Evolutionary conservation across 225 moss, liverwort and hornwort genomes (phyloP), one percentile per base, ranked within the genome.

Genomic region (Sphagnum tenellum): DNA sequence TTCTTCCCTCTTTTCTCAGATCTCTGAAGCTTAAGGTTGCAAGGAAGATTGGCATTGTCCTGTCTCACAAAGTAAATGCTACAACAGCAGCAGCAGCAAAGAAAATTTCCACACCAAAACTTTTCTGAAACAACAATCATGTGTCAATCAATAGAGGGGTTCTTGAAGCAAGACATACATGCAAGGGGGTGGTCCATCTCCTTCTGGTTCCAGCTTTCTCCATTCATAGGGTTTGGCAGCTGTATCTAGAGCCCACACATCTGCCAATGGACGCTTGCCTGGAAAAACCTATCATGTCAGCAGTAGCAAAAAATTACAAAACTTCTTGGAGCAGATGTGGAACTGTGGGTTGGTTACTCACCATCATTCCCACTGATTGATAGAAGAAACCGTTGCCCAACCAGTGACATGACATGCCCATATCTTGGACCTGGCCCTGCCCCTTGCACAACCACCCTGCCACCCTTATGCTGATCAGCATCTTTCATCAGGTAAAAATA

Each of bases 311-410:
- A 2, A 66, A 74, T 62, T 45, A 52, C 10, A 45, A 70, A 29
- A 29, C 29, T 29, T 29, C 29, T 29, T 29, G 29, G 29, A 29
- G 29, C 64, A 57, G 8, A 29, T 29, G 29, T 0, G 29, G 29
- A 47, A 45, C 65, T 56, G 45, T 47, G 12, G 61, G 2, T 47
- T 2, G 60, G 48, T 44, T 10, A 67, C 82, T 79, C 61, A 88
- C 91, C 91, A 74, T 91, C 91, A 77, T 91, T 91, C 65, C 91
- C 91, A 72, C 91, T 86, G 29, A 91, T 91, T 11, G 91, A 91
- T 12, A 91, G 67, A 50, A 91, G 84, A 74, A 91, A 89, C 12
- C 91, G 79, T 73, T 91, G 88, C 29, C 86, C 91, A 60, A 91
- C 89, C 55, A 89, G 69, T 6, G 91, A 88, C 91, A 91, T 91